Conservation (phyloP, 2,329 filamentous ascomycete species). For the Fusarium lateritium region DNA sequence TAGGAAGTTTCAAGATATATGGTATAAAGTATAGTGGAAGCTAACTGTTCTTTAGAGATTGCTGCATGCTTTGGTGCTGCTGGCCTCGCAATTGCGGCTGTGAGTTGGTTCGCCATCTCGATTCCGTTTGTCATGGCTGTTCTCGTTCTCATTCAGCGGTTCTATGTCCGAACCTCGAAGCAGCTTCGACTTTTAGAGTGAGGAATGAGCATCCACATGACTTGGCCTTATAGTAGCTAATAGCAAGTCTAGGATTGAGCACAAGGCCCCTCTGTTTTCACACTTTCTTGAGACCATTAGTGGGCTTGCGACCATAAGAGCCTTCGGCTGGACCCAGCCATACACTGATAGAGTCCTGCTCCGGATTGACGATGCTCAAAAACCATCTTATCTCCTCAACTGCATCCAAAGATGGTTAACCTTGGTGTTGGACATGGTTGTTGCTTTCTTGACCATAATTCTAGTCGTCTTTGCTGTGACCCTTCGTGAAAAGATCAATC, state of each 20-base stretch:
- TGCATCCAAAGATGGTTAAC: conserved; percentile 68
- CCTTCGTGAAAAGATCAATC: conserved; percentile 48
- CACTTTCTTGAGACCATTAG: conserved; percentile 53
- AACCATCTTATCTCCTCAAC: conserved; percentile 67
- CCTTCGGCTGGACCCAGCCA: conserved; percentile 56
- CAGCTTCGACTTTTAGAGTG: conserved; percentile 67
- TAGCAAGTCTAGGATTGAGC: conserved; percentile 47
- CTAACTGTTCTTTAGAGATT: conserved; percentile 41
- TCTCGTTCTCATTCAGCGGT: conserved; percentile 63
- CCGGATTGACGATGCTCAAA: conserved; percentile 63
- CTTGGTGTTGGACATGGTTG: conserved; percentile 66
- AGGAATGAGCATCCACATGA: background rate
- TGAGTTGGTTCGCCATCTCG: conserved; percentile 61
- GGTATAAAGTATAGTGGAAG: background rate
- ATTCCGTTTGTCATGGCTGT: conserved; percentile 60
- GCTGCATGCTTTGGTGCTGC: conserved; percentile 59
- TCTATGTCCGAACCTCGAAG: conserved; percentile 69
- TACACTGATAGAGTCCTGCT: conserved; percentile 56
- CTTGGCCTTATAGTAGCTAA: background rate
- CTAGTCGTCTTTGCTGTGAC: conserved; percentile 57
- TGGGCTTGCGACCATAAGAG: conserved; percentile 55
- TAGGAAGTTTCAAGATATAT: background rate
- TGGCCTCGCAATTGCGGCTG: conserved; percentile 60
- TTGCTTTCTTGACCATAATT: conserved; percentile 62
- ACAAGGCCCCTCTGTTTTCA: conserved; percentile 53